Base-by-base conservation (phyloP, 306 rosid species). In the Cicer bijugum region DNA sequence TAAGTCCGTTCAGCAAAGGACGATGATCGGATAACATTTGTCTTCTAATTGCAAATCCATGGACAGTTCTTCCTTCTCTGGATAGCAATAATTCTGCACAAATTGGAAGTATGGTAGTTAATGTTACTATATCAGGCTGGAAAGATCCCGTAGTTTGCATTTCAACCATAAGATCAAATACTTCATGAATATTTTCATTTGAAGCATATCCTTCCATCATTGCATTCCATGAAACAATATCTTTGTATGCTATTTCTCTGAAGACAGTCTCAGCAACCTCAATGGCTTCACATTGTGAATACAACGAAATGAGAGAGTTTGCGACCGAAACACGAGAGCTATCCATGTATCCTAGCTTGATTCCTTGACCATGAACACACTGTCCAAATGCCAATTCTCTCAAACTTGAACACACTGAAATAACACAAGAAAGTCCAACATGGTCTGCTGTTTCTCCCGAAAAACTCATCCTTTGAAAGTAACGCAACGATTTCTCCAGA, bases 261-360 rank as follows among this genome's bases (percentile, higher is more conserved):
- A 81, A 86, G 17, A 83, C 71, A n/a, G 47, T 78, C 76, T 78
- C 87, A 1, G 87, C 85, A n/a, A 68, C 76, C 15, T 71, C 60
- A 1, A 72, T 6, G 23, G 56, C 83, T 64, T 79, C 87, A 53
- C 80, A 72, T 44, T 78, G 81, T 40, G 84, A 78, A 83, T 87
- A 85, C 11, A 82, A 80, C 19, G 91, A 82, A 85, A 87, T 78
- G 76, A 84, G 91, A 65, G 91, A 78, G 75, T 87, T 87, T 40
- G 77, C n/a, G 43, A 85, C 82, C 0, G 87, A 82, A 75, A 81
- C 83, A 75, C 64, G 67, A 1, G 56, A 81, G 75, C 78, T 55
- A 12, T 81, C 67, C 70, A 28, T 75, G 67, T 82, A 82, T 52
- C 89, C 88, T 57, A 85, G 78, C 72, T 82, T 87, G 70, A 85